Base-by-base conservation (phyloP, 1,284 basidiomycete genomes). In the Cystobasidium sp. region DNA sequence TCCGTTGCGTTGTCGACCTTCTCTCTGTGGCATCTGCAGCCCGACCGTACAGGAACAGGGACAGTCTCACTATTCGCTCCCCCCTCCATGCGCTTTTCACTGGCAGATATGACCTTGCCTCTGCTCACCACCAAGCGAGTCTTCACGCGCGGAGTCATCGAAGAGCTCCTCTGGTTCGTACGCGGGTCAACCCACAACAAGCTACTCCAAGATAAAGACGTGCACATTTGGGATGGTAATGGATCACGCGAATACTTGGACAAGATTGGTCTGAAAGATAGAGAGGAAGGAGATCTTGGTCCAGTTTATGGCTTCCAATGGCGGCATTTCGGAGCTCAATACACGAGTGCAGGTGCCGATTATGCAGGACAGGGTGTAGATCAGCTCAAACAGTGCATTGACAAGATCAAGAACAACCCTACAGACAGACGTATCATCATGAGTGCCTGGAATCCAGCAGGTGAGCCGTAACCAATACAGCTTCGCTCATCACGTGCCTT, bases 231-330 rank as follows among this genome's bases (percentile, higher is more conserved):
- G 96, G 94, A 97, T 81, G 95, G 94, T 0, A 99, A 99, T 79
- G 96, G 94, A 7, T 91, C 90, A 12, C 87, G 90, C 76, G 90
- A 88, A 75, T 99, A 96, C 79, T 84, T 99, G 47, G 92, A 94
- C 79, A 87, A 87, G 73, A 86, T 93, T 20, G 95, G 96, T 0
- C 84, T 99, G 20, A 86, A 85, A 0, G 89, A 96, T 80, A 85
- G 94, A n/a, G 84, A 91, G 1, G 91, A 93, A 80, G 97, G 96
- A 7, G 96, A 98, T 82, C 84, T 99, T 1, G 96, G 96, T 0
- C 96, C 97, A 0, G 93, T 99, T 1, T 99, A 99, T 81, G 96
- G 96, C 0, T 99, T 99, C 82, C 96, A 99, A 80, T 99, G 97
- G 96, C 86, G 96, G 69, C 95, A 98, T 82, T 99, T 98, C 83